Evolutionary conservation across 2,329 filamentous ascomycete species (phyloP), one percentile per base, ranked within the genome.

Genomic region (Calonectria henricotiae): DNA sequence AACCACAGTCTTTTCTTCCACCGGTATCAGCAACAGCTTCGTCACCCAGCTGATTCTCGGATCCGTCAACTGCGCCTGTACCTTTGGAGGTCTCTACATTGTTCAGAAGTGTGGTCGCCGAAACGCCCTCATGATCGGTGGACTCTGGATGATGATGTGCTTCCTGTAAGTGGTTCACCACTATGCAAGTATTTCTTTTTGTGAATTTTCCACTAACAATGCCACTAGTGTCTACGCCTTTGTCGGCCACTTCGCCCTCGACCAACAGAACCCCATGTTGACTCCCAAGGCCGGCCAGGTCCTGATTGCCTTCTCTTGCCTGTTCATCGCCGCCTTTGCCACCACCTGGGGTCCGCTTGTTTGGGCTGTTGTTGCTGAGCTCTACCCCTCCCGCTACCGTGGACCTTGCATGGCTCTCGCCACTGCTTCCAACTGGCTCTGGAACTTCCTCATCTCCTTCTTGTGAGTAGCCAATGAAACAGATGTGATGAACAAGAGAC

Each of bases 261-360:
- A 86, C 72, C 78, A 77, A 4, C 55, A 61, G 1, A 71, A 87
- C 75, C 84, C 86, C 68, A 73, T 81, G 81, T 84, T 80, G 72
- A 85, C 85, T 0, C 84, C 87, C 32, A 77, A 80, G 11, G 84
- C 88, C 6, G 91, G 91, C 25, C 85, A 87, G 4, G 87, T 87
- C 46, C 88, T 93, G 74, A 91, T 93, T 51, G 86, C 91, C 64
- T 92, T 93, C 79, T 91, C 91, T 0, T 92, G 91, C 76, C 84
- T 93, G 46, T 92, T 92, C 78, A 92, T 92, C 67, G 89, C 86
- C 20, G 90, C 87, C 3, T 92, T 91, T 72, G 90, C 90, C n/a
- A 89, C 87, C 71, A 92, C 90, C 13, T 93, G 91, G 91, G 91
- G 91, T 25, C 91, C 91, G 0, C 88, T 93, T 8, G 86, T 92